phyloP scores from a whole-genome alignment of 192 early-diverging fungal species.

The Linnemannia schmuckeri region DNA sequence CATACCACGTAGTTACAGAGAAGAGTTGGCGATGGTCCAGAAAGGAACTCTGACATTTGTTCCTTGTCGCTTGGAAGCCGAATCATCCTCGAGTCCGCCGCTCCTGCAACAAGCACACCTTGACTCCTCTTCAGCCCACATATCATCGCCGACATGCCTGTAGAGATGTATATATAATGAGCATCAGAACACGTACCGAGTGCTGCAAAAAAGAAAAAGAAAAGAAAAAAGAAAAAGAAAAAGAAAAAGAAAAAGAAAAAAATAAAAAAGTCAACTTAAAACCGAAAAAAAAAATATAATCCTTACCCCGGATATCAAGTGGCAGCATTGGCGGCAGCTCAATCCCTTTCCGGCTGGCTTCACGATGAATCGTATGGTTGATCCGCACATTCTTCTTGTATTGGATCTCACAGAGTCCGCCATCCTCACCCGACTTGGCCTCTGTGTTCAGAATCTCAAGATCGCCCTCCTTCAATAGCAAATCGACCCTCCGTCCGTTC shows the following conservation, averaged over 20 bases:
- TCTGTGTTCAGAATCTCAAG: constrained; percentile 23
- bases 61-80: constrained; percentile 11
- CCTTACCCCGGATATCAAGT: constrained; percentile 17
- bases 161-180: background rate
- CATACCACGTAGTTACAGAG: constrained; percentile 11
- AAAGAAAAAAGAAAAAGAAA: background rate
- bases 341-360: background rate
- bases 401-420: background rate
- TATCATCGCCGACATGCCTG: constrained; percentile 18
- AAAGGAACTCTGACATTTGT: constrained; percentile 2
- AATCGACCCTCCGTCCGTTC: constrained; percentile 9
- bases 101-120: constrained; percentile 15
- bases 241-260: too few relatives aligned
- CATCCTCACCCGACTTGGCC: background rate
- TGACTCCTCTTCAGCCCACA: constrained; percentile 3
- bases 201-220: background rate
- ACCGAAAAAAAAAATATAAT: background rate
- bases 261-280: background rate
- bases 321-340: constrained; percentile 3
- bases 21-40: constrained; percentile 1
- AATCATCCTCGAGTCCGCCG: constrained; percentile 16
- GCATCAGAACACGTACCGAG: too few relatives aligned
- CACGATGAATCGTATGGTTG: constrained; percentile 6
- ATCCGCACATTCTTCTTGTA: constrained; percentile 22
- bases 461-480: background rate